Evolutionary conservation across 768 basidiomycete species (phyloP).

Genomic region (Podaxis carcinomalis): DNA sequence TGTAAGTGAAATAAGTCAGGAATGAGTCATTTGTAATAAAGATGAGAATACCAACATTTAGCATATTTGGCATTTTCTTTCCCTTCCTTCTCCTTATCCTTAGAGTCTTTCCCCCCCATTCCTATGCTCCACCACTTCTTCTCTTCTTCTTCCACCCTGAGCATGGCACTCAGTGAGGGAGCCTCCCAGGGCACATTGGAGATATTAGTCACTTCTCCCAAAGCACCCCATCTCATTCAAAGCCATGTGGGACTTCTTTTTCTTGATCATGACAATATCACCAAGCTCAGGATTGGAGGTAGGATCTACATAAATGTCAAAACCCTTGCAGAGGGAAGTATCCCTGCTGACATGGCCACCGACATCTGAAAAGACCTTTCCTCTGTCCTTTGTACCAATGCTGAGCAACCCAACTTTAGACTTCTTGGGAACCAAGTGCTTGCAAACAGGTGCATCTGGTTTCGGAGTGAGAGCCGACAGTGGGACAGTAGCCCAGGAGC

Average conservation of each 20-base stretch:
- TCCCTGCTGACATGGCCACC: slow-evolving; percentile 42
- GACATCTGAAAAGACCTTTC: slow-evolving; percentile 57
- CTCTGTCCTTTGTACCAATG: slow-evolving; percentile 21
- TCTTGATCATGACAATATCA: slow-evolving; percentile 72
- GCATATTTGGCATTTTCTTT: no score
- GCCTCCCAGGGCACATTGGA: slow-evolving; percentile 19
- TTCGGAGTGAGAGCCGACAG: slow-evolving; percentile 31
- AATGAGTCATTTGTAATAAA: no score
- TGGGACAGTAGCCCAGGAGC: no score
- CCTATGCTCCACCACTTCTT: slow-evolving; percentile 81
- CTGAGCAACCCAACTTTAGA: slow-evolving; percentile 50
- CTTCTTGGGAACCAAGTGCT: slow-evolving; percentile 68
- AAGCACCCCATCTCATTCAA: slow-evolving; percentile 50
- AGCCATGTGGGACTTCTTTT: slow-evolving; percentile 62
- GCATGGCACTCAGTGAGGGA: slow-evolving; percentile 12
- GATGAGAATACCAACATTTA: no score
- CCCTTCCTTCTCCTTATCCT: no score
- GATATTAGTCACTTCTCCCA: slow-evolving; percentile 60
- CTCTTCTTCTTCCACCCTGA: slow-evolving; percentile 31
- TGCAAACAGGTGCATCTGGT: slow-evolving; percentile 22
- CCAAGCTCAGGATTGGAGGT: slow-evolving; percentile 59
- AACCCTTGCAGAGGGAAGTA: slow-evolving; percentile 37
- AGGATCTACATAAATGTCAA: slow-evolving; percentile 73
- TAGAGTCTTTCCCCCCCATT: no score
- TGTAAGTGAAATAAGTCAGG: no score